Evolutionary conservation across 2,329 filamentous ascomycete species (phyloP).

Genomic region (Niveomyces coronatus): DNA sequence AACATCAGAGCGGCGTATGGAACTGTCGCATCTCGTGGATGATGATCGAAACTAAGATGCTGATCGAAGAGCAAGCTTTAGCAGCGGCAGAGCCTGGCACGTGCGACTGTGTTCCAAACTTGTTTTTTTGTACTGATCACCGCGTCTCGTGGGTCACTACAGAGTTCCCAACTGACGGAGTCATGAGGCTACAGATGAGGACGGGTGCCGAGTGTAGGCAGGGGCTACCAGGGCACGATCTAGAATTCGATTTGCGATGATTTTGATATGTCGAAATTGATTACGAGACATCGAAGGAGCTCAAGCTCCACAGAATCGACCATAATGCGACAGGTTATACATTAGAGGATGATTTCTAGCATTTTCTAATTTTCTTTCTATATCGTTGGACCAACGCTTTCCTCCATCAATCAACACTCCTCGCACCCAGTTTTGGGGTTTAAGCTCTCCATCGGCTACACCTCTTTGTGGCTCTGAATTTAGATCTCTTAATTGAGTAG

Average conservation of each 20-base stretch:
- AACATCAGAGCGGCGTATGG: conserved; percentile 1
- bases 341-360: no score
- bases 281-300: not conserved
- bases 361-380: no score
- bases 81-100: not conserved
- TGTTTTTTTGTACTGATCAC: conserved; percentile 5
- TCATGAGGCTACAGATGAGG: not conserved
- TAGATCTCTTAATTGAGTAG: no score
- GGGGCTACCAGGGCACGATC: not conserved
- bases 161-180: conserved; percentile 1
- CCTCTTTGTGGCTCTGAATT: no score
- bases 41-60: conserved; percentile 5
- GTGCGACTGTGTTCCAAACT: conserved; percentile 2
- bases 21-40: conserved; percentile 2
- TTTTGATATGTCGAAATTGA: not conserved
- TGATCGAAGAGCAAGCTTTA: not conserved
- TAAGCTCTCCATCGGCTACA: no score
- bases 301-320: no score
- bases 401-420: no score
- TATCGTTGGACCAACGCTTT: no score
- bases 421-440: no score
- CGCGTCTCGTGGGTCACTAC: not conserved
- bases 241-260: not conserved
- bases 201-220: conserved; percentile 1
- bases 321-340: no score